phyloP scores from a whole-genome alignment of 106 monocot genomes.

The Amphibolis antarctica region DNA sequence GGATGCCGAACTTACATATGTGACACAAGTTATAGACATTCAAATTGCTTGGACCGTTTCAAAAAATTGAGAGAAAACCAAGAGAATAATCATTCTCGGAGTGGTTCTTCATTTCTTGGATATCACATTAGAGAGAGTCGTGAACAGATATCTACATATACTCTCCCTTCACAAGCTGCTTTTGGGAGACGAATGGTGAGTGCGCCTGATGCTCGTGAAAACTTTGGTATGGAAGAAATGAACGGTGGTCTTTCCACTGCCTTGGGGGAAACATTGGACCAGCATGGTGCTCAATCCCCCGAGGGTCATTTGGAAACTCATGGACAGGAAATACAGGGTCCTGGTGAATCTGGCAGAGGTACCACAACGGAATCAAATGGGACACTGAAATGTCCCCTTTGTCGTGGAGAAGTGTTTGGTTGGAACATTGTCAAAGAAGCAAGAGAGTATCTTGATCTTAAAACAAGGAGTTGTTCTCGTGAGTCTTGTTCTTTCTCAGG shows the following conservation, averaged over 20 bases:
- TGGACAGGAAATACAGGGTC: constrained; percentile 8
- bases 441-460: constrained; percentile 55
- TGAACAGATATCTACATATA: constrained; percentile 4
- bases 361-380: constrained; percentile 4
- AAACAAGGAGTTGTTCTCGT: constrained; percentile 52
- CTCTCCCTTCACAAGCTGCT: background rate
- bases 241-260: background rate
- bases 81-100: constrained; percentile 3
- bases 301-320: constrained; percentile 7
- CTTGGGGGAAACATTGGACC: constrained; percentile 6
- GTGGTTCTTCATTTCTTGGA: constrained; percentile 1
- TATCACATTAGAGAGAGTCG: background rate
- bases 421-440: constrained; percentile 54
- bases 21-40: constrained; percentile 83
- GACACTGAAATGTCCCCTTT: constrained; percentile 66
- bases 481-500: constrained; percentile 77
- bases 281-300: constrained; percentile 13
- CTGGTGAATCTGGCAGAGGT: constrained; percentile 9
- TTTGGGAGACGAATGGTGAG: constrained; percentile 4
- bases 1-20: constrained; percentile 83
- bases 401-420: constrained; percentile 54
- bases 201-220: constrained; percentile 6
- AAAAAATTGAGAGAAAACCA: constrained; percentile 4
- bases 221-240: constrained; percentile 7
- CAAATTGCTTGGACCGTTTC: constrained; percentile 72